Conservation (phyloP, 805 yeast species). For the Candida ponderosae region DNA sequence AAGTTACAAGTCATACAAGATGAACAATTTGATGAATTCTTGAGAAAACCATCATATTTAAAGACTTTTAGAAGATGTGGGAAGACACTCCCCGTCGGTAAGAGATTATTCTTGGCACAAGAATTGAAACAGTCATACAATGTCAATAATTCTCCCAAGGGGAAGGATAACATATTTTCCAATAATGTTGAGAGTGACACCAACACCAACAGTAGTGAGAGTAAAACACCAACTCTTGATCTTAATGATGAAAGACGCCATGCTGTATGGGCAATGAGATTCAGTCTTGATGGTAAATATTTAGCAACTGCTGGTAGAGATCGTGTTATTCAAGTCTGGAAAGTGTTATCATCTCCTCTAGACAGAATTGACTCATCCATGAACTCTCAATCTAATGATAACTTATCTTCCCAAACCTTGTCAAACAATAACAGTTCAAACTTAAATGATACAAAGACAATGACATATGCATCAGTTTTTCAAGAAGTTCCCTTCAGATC, state of each 20-base stretch:
- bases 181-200: constrained; percentile 3
- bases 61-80: constrained; percentile 39
- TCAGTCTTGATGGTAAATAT: constrained; percentile 73
- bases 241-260: constrained; percentile 5
- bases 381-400: neutral
- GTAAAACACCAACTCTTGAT: neutral
- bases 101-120: constrained; percentile 57
- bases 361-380: constrained; percentile 46
- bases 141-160: neutral
- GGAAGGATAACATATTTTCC: constrained; percentile 2
- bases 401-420: neutral
- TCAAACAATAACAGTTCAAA: neutral
- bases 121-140: constrained; percentile 34
- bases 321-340: constrained; percentile 63
- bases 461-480: constrained; percentile 68
- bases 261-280: constrained; percentile 69
- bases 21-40: constrained; percentile 31
- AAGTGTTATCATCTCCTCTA: constrained; percentile 65
- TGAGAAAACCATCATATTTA: constrained; percentile 48
- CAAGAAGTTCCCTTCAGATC: constrained; percentile 54
- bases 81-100: constrained; percentile 36
- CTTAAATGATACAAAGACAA: constrained; percentile 5
- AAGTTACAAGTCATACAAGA: constrained; percentile 16
- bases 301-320: constrained; percentile 83
- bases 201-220: constrained; percentile 5